Base-by-base conservation (phyloP, 1,284 basidiomycete genomes). In the Cryptococcus sp. region DNA sequence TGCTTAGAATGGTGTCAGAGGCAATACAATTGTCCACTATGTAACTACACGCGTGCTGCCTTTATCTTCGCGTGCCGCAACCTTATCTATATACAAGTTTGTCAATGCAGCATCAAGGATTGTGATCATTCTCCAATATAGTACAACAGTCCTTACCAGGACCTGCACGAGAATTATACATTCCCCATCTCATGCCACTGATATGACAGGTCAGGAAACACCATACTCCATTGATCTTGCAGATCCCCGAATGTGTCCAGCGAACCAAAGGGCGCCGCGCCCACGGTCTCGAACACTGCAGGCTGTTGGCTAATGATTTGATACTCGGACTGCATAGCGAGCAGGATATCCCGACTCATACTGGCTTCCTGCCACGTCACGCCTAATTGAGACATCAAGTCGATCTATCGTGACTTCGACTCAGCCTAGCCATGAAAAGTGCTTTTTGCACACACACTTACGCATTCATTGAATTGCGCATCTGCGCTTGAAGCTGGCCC, bases 351-450 rank as follows among this genome's bases (percentile, higher is more conserved):
- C 46, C 59, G 50, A 10, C 50, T 50, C 20, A 56, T 57, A 38
- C 59, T 39, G 22, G 59, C 59, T 52, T 61, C 59, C 19, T 40
- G 25, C 59, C 59, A 61, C 19, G 55, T 54, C 26, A 51, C 17
- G 15, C 55, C 44, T 8, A 53, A 22, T 20, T 45, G 23, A 25
- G 55, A 46, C 52, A 61, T 57, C 34, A 54, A 49, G 16, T 61
- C 59, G 49, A 61, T 52, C 59, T 61, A 37, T 17, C 17, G 29
- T 16, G 19, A 34, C 29, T 13, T 10, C 29, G 16, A 8, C 43
- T 48, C 26, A 46, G 53, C 29, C 41, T 4, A 16, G n/a, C 17
- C 5, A 8, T n/a, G 13, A 38, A 45, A n/a, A 34, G 19, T 4
- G 2, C 3, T 17, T 19, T 10, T 22, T 7, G 29, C 17, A 17